Percentiles rank a stretch among this genome's conserved stretches.
Conservation (phyloP, 495 filamentous ascomycete species). For the Penicillium salamii region DNA sequence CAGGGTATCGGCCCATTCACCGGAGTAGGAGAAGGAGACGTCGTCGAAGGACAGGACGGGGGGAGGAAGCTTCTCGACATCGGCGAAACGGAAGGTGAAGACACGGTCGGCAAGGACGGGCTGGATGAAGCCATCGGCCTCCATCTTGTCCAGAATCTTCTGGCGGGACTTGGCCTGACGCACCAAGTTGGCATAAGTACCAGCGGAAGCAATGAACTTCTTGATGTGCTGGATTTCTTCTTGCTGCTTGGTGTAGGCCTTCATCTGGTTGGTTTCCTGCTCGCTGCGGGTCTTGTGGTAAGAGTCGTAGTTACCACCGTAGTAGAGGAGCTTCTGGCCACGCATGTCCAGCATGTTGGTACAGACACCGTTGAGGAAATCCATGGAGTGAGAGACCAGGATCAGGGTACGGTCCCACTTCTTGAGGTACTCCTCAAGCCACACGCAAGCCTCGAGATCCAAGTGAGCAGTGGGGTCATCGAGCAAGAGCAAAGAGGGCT, state of each 20-base stretch:
- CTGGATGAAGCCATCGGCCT: slow-evolving; percentile 97
- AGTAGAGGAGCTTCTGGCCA: slow-evolving; percentile 86
- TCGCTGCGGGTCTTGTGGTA: slow-evolving; percentile 93
- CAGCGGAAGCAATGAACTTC: slow-evolving; percentile 99
- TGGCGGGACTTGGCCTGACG: slow-evolving; percentile 97
- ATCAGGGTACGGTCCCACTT: slow-evolving; percentile 99
- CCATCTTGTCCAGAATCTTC: slow-evolving; percentile 99
- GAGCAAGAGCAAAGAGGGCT: slow-evolving; percentile 89
- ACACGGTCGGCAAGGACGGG: slow-evolving; percentile 80
- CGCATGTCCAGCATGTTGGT: slow-evolving; percentile 99
- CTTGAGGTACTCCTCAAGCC: slow-evolving; percentile 99
- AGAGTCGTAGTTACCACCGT: slow-evolving; percentile 99
- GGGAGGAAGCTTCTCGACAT: slow-evolving; percentile 96
- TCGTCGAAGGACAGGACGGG: slow-evolving; percentile 95
- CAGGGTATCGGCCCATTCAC: slow-evolving; percentile 81
- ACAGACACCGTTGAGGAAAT: slow-evolving; percentile 99
- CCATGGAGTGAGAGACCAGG: slow-evolving; percentile 94
- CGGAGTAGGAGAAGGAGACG: slow-evolving; percentile 97
- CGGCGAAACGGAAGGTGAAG: slow-evolving; percentile 97
- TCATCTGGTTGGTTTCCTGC: slow-evolving; percentile 96
- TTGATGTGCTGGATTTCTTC: slow-evolving; percentile 99
- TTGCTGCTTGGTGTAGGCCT: slow-evolving; percentile 98
- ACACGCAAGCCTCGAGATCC: slow-evolving; percentile 99
- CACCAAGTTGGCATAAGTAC: slow-evolving; percentile 99
- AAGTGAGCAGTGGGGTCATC: slow-evolving; percentile 99